phyloP scores from a whole-genome alignment of 2,329 filamentous ascomycete genomes.

The Colletotrichum caudatum region DNA sequence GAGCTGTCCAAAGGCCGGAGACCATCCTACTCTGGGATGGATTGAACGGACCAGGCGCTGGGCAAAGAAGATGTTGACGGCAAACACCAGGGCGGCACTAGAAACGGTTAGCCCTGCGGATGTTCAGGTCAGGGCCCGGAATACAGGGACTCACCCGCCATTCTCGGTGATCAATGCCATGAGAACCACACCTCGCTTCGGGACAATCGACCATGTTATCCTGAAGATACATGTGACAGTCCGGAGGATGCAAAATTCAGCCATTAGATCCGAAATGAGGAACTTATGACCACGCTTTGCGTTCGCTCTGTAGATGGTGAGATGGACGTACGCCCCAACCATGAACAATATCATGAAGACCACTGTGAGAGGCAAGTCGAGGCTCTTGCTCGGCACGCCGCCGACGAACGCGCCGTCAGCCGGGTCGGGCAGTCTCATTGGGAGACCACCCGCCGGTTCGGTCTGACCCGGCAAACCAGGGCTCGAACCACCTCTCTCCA shows the following conservation, averaged over 20 bases:
- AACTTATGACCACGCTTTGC: constrained; percentile 53
- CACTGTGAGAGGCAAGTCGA: constrained; percentile 45
- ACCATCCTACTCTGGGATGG: constrained; percentile 53
- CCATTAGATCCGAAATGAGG: constrained; percentile 51
- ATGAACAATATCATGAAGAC: constrained; percentile 46
- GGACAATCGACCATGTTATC: constrained; percentile 50
- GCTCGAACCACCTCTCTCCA: constrained; percentile 11
- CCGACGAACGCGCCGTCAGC: constrained; percentile 32
- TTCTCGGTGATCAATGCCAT: constrained; percentile 53
- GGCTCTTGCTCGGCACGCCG: constrained; percentile 36
- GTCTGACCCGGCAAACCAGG: constrained; percentile 17
- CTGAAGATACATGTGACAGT: constrained; percentile 51
- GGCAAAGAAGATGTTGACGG: constrained; percentile 55
- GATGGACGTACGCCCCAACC: constrained; percentile 44
- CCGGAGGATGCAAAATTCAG: constrained; percentile 54
- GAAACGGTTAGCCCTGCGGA: not conserved
- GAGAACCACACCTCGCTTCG: constrained; percentile 48
- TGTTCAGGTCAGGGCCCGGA: not conserved
- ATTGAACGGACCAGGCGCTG: constrained; percentile 55
- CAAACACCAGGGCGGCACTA: constrained; percentile 51
- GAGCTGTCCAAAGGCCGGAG: constrained; percentile 45
- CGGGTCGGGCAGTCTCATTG: constrained; percentile 33
- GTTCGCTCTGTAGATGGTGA: constrained; percentile 47
- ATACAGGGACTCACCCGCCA: constrained; percentile 46
- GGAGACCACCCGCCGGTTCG: constrained; percentile 11